These are phyloP conservation scores for Avena atlantica DNA, from an alignment of 176 grass and related monocot genomes.

Conservation along the genomic window DNA sequence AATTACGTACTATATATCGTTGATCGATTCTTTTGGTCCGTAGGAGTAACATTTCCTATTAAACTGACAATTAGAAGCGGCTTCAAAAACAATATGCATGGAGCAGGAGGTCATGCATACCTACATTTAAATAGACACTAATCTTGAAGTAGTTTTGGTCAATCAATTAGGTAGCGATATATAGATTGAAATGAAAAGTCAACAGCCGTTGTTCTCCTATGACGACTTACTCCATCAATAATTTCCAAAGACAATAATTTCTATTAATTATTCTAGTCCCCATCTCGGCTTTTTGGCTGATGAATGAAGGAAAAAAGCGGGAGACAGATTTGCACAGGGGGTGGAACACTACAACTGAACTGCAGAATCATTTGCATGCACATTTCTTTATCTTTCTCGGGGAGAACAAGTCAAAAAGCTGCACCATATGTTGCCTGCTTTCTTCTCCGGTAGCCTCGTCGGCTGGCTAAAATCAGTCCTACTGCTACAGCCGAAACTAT, in stretches of 20 bases:
- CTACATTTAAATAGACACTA: neutral
- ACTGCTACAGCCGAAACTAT: conserved; percentile 14
- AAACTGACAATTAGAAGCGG: no score
- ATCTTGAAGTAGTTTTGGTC: neutral
- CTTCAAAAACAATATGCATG: no score
- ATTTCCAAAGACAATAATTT: conserved; percentile 37
- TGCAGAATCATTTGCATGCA: conserved; percentile 16
- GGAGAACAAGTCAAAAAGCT: conserved; percentile 47
- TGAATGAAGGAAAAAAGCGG: neutral
- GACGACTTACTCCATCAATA: conserved; percentile 25
- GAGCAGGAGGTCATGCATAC: neutral
- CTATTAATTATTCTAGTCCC: conserved; percentile 4
- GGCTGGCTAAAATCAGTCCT: neutral
- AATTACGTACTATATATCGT: no score
- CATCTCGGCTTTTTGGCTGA: conserved; percentile 31
- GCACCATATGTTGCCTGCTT: neutral
- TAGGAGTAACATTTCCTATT: no score
- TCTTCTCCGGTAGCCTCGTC: conserved; percentile 4
- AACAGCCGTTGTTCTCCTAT: conserved; percentile 48
- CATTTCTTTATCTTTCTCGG: conserved; percentile 43
- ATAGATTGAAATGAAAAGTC: conserved; percentile 41
- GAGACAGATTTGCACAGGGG: conserved; percentile 29
- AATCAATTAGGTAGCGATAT: conserved; percentile 25
- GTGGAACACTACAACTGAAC: conserved; percentile 35
- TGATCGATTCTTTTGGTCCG: no score